Base-by-base conservation (phyloP, 140 eudicot genomes). In the Bidens hawaiensis region DNA sequence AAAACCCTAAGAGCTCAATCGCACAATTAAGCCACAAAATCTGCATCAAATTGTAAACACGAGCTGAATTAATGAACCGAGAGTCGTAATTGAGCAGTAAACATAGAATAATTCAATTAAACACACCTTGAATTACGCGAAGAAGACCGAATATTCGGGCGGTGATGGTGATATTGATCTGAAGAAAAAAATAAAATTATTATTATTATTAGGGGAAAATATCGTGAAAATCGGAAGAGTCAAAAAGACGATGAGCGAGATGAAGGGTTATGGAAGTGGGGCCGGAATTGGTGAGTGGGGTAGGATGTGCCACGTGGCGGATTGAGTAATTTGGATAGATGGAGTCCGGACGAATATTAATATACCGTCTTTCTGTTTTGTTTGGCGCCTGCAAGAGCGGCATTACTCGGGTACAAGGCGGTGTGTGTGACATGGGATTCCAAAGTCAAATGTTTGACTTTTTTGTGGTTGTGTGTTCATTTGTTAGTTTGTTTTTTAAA, bases 261-360 rank as follows among this genome's bases (percentile, higher is more conserved):
- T 3, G 57, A 28, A 22, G 38, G 62, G 30, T 24, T 23, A 22
- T 18, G 53, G 25, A 24, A 54, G 76, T 61, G 73, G 73, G 73
- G 16, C 45, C 73, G 14, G 43, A 12, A 67, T 67, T 40, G 65
- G 53, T 54, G 17, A 55, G 76, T 70, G 70, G 54, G 38, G 70
- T 60, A 50, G 48, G 63, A 16, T 15, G 64, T 62, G 76, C 76
- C 76, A 71, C 76, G 76, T 71, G 76, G 69, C 76, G 11, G 58
- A 47, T 57, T 58, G 61, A 56, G 45, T 53, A 54, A 10, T 54
- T 14, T 25, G 61, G 42, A 21, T 50, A 31, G 62, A 56, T 23
- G 13, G 13, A 7, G 45, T 22, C 46, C 46, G 13, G 67, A 57
- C 8, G 59, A 45, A 69, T 38, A 38, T 6, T 28, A 36, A 7